Percentiles rank a stretch among this genome's conserved stretches.
Conservation (phyloP, 306 rosid species). For the Cicer pinnatifidum region DNA sequence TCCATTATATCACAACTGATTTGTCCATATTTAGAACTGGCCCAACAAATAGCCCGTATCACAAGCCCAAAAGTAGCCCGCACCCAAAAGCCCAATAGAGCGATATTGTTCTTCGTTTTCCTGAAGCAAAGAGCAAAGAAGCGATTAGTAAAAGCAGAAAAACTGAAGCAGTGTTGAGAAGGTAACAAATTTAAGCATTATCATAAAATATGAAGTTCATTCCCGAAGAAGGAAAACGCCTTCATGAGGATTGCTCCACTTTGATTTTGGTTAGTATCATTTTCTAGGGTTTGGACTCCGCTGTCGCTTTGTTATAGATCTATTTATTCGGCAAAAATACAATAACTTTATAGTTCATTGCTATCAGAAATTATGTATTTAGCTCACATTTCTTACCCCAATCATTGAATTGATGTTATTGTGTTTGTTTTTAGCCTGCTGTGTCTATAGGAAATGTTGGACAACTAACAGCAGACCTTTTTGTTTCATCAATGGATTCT, state of each 20-base stretch:
- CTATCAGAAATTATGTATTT: too few species aligned
- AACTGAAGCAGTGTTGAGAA: background rate
- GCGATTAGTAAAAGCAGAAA: constrained; percentile 1
- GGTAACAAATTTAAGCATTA: constrained; percentile 22
- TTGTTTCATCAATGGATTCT: constrained; percentile 68
- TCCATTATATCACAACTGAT: too few species aligned
- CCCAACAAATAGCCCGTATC: background rate
- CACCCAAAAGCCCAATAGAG: constrained; percentile 9
- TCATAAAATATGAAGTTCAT: constrained; percentile 60
- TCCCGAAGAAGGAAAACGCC: constrained; percentile 62
- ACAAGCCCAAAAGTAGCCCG: background rate
- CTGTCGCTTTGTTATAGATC: background rate
- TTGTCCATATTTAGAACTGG: too few species aligned
- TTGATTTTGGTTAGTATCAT: constrained; percentile 69
- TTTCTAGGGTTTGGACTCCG: constrained; percentile 15
- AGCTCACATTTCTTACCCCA: too few species aligned
- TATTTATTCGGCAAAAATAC: background rate
- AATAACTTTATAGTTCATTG: constrained; percentile 14
- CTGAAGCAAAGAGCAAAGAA: background rate
- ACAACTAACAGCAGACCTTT: constrained; percentile 77
- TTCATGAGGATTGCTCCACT: constrained; percentile 62
- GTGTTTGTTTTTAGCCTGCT: constrained; percentile 66
- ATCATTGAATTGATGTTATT: constrained; percentile 9
- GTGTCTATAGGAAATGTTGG: constrained; percentile 94
- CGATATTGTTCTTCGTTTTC: constrained; percentile 24